Conservation (phyloP, 2,329 filamentous ascomycete species). For the Boeremia exigua region DNA sequence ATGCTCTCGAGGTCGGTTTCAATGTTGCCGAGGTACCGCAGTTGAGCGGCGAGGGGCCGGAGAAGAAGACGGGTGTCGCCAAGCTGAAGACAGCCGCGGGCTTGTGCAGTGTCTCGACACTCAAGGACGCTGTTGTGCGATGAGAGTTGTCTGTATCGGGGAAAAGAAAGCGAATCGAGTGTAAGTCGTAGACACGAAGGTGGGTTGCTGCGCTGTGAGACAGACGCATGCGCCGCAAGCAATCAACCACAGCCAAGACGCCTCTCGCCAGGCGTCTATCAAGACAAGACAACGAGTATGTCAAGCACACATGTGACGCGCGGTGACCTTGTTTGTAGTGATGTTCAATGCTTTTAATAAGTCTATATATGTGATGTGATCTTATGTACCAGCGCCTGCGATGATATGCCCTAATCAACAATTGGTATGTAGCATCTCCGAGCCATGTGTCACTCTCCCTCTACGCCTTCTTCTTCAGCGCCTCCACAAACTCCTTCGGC, state of each 20-base stretch:
- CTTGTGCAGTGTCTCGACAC: slow-evolving; percentile 79
- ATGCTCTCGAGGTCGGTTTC: slow-evolving; percentile 81
- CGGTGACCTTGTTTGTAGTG: neutral
- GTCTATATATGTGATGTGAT: slow-evolving; percentile 2
- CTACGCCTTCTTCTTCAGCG: slow-evolving; percentile 44
- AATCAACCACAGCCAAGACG: neutral
- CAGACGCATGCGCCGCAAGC: neutral
- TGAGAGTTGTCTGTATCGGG: slow-evolving; percentile 52
- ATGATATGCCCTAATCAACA: slow-evolving; percentile 4
- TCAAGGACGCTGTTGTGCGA: slow-evolving; percentile 82
- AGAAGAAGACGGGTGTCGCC: slow-evolving; percentile 61
- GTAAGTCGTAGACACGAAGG: neutral
- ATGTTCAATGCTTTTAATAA: slow-evolving; percentile 6
- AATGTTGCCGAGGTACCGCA: slow-evolving; percentile 79
- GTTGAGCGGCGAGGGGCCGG: slow-evolving; percentile 71
- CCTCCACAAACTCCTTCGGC: slow-evolving; percentile 78
- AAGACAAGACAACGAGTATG: neutral
- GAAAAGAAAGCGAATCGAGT: too few relatives aligned
- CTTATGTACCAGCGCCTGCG: slow-evolving; percentile 8
- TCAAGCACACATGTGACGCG: neutral
- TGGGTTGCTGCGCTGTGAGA: neutral
- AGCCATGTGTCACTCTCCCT: neutral
- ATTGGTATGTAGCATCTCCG: neutral
- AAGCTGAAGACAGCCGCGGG: slow-evolving; percentile 80
- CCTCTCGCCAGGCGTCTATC: neutral